Conservation (phyloP, 306 rosid species). For the Sophora flavescens region DNA sequence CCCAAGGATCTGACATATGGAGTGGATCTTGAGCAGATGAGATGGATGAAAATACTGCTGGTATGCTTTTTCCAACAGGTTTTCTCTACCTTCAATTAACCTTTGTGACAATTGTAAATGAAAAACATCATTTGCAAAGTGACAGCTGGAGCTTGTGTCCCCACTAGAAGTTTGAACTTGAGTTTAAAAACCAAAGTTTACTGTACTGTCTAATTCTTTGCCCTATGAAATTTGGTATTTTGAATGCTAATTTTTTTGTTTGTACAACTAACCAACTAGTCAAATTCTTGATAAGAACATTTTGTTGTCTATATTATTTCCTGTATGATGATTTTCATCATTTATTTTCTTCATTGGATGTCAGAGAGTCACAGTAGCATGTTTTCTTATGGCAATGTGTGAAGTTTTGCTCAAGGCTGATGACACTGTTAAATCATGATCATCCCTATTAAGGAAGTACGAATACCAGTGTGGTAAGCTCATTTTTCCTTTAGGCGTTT, state of each 20-base stretch:
- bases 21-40: slow-evolving; percentile 74
- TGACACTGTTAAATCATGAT: slow-evolving; percentile 59
- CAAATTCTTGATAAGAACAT: neutral
- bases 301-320: slow-evolving; percentile 6
- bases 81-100: slow-evolving; percentile 8
- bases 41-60: slow-evolving; percentile 93
- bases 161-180: slow-evolving; percentile 22
- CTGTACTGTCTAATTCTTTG: neutral
- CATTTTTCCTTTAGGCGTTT: slow-evolving; percentile 2
- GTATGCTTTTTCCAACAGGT: slow-evolving; percentile 45
- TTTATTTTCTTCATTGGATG: slow-evolving; percentile 31
- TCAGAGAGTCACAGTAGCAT: slow-evolving; percentile 89
- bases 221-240: neutral
- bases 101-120: neutral
- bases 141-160: neutral
- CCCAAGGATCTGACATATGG: slow-evolving; percentile 68
- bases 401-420: slow-evolving; percentile 90
- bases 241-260: neutral
- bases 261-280: neutral
- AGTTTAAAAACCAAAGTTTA: neutral
- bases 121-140: neutral
- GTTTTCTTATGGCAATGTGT: slow-evolving; percentile 75
- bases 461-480: slow-evolving; percentile 79
- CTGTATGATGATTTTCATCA: neutral
- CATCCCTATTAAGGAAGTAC: slow-evolving; percentile 72